Base-by-base conservation (phyloP, 1,139 yeast species). In the Meyerozyma sp. region DNA sequence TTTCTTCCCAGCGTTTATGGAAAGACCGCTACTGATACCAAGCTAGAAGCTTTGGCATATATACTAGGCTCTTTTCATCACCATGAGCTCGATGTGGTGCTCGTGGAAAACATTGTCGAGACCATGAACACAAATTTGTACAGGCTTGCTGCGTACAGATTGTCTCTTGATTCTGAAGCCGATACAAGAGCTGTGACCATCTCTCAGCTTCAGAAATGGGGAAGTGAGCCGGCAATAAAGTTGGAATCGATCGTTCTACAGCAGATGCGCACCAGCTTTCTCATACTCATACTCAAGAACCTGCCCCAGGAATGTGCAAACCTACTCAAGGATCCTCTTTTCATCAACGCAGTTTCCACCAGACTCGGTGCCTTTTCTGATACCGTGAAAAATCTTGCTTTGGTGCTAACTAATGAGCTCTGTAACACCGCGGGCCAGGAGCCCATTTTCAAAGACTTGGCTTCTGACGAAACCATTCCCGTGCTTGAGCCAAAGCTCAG, bases 291-390 rank as follows among this genome's bases (percentile, higher is more conserved):
- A 13, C 43, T 69, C 63, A 30, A 50, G 61, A 4, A 44, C 55
- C 7, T 50, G 55, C 9, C 35, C 52, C 0, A 38, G 21, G 2
- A 55, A 54, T 37, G 40, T 63, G 0, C 44, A 50, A 8, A 45
- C 36, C 2, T 73, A 18, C 49, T 67, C 38, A 53, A 52, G 10
- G 58, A 65, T 25, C 46, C 61, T 3, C 50, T 46, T 0, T 78
- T 73, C 47, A 55, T 77, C 13, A 59, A 65, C 20, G 71, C 75
- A 0, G 60, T 79, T 13, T 68, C 81, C 1, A 68, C 63, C 43
- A 58, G 79, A 26, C 62, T 79, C n/a, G 63, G 61, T 40, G 70
- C 82, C 0, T 61, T 62, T 41, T 72, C 80, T 0, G 60, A 64
- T 30, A 56, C 59, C 29, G 69, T 74, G 3, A 67, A 78, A 41